Base-by-base conservation (phyloP, 495 filamentous ascomycete genomes). In the Gamarada debralockiae region DNA sequence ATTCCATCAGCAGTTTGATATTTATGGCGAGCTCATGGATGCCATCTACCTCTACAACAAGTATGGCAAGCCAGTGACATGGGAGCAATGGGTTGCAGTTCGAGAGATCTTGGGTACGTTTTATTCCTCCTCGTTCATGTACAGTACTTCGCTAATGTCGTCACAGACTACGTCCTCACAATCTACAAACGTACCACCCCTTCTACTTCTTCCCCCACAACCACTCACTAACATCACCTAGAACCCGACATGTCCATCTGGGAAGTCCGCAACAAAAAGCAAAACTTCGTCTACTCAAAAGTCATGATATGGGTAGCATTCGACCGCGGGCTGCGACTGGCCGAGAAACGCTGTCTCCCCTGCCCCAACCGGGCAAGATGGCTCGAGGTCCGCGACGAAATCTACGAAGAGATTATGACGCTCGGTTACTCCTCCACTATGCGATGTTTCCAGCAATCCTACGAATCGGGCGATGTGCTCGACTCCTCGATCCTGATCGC, bases 231-330 rank as follows among this genome's bases (percentile, higher is more conserved):
- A 59, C 58, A 48, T 24, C 23, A 18, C 1, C 7, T 46, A 66
- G 73, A 83, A 39, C 80, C 82, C 17, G 85, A 89, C 65, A 87
- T 87, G 84, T 86, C 82, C 14, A 88, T 89, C 59, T 88, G 85
- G 85, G 85, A 89, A 63, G 84, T 86, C 17, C 79, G 85, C 46
- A 85, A 84, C 39, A 71, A 81, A 54, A 82, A 83, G 64, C 83
- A 88, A 61, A 78, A 87, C 63, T 89, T 87, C 56, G 75, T 83
- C 39, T 88, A 87, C 65, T 84, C 80, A 13, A 85, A 87, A 57
- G 76, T 89, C 55, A 86, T 87, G 80, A 70, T 89, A 20, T 89
- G 85, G 85, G 85, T 89, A 3, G 84, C 84, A 36, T 74, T 89
- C 44, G 85, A 88, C 63, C 81, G 85, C 12, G 85, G 80, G 9